Evolutionary conservation across 2,329 filamentous ascomycete genomes (phyloP), one percentile per base, ranked within the genome.

Genomic region (Alternaria sp.): DNA sequence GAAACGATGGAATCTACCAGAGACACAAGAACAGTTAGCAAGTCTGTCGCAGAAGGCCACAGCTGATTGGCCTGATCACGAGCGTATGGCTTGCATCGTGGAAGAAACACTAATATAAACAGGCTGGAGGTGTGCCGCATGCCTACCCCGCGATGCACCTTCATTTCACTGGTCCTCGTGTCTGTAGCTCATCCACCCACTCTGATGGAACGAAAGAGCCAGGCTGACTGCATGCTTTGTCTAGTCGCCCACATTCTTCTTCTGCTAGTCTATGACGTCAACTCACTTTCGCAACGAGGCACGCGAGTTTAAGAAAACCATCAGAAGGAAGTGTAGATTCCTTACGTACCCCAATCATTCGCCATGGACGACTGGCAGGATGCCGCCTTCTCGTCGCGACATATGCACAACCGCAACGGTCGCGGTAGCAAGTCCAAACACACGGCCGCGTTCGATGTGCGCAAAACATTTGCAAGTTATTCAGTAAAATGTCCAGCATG

Each of bases 381-480:
- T 36, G 62, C 65, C 14, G 69, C 66, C 16, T 65, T 73, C 52
- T 61, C 58, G 20, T 65, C 66, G 11, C 69, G 70, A 3, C 69
- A 73, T 54, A 71, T 73, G 62, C 69, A 73, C 59, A 73, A 73
- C 48, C 64, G 68, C 50, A 62, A 54, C 2, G 41, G 52, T 2
- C 58, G 64, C 16, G 60, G 51, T 11, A 46, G 34, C 12, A 66
- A 66, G 40, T 59, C 65, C n/a, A 66, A 59, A 46, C 57, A 63
- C 30, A 52, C 30, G 16, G 50, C 41, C 40, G 51, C 59, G 7
- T 73, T 73, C 25, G 69, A 73, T 48, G 69, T 73, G 4, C 63
- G 60, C 48, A 70, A 72, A 55, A 60, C 68, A 3, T 73, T 72
- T 30, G 70, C 65, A 53, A 69, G 62, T 27, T 73, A 73, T 52